These are phyloP conservation scores for Aspergillus sojae DNA, from an alignment of 2,329 filamentous ascomycete genomes.

Conservation along the genomic window DNA sequence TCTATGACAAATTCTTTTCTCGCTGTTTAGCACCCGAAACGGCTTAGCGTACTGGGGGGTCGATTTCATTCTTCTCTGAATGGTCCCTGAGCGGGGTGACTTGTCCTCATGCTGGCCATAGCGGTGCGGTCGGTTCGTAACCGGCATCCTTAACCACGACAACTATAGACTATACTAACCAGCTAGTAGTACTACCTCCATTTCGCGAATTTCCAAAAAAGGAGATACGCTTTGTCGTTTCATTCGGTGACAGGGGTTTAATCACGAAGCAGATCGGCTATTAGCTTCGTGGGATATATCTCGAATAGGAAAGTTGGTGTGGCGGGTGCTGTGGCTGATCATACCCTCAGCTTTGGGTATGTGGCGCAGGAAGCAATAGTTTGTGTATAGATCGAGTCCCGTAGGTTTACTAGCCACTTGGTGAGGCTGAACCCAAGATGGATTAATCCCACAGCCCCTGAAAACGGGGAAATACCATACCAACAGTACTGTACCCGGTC, in stretches of 20 bases:
- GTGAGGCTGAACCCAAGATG: background rate
- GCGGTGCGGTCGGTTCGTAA: background rate
- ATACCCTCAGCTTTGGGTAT: background rate
- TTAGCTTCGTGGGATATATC: background rate
- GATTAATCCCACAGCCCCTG: background rate
- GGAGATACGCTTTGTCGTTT: background rate
- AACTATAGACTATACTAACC: background rate
- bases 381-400: too few species aligned
- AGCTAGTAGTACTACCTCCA: background rate
- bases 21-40: slow-evolving; percentile 7
- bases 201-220: background rate
- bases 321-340: background rate
- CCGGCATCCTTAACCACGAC: background rate
- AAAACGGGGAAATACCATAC: background rate
- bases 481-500: background rate
- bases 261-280: too few species aligned
- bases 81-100: slow-evolving; percentile 1
- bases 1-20: slow-evolving; percentile 10
- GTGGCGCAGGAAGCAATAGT: background rate
- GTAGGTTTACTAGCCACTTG: too few species aligned
- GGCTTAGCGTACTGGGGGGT: background rate
- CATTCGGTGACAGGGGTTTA: background rate
- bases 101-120: slow-evolving; percentile 8
- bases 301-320: background rate
- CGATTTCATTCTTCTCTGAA: background rate